These are phyloP conservation scores for Paxillus ammoniavirescens DNA, from an alignment of 768 basidiomycete genomes.

Conservation along the genomic window DNA sequence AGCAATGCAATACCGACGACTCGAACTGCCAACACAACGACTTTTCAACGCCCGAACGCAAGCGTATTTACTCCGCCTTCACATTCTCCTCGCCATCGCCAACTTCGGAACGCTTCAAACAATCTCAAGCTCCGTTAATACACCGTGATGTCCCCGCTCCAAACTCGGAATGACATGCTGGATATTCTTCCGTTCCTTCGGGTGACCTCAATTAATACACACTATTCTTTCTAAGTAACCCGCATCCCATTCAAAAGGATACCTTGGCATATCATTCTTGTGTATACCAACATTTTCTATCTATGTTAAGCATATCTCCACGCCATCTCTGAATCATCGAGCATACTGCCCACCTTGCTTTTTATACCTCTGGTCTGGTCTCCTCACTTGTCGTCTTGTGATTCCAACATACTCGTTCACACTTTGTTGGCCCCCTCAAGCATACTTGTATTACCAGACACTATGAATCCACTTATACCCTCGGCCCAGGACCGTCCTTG, in stretches of 20 bases:
- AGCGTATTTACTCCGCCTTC: conserved; percentile 69
- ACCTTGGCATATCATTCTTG: conserved; percentile 29
- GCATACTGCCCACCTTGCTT: conserved; percentile 22
- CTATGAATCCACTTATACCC: conserved; percentile 29
- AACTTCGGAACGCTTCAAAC: conserved; percentile 51
- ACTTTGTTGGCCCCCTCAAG: conserved; percentile 26
- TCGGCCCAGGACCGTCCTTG: neutral
- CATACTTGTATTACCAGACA: conserved; percentile 33
- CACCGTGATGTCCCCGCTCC: conserved; percentile 20
- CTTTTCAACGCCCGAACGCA: conserved; percentile 76
- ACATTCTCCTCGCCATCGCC: conserved; percentile 78
- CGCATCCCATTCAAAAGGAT: conserved; percentile 17
- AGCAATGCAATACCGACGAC: conserved; percentile 36
- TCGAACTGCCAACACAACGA: conserved; percentile 64
- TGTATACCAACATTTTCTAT: conserved; percentile 33
- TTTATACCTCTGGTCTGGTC: conserved; percentile 24
- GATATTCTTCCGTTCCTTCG: neutral
- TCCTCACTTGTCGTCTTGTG: conserved; percentile 29
- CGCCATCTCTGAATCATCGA: conserved; percentile 22
- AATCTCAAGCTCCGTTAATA: conserved; percentile 36
- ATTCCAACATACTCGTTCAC: conserved; percentile 18
- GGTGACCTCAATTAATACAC: conserved; percentile 1
- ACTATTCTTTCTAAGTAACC: conserved; percentile 5
- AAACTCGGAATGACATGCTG: conserved; percentile 16
- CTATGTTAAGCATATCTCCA: conserved; percentile 29